Base-by-base conservation (phyloP, 2,329 filamentous ascomycete species). In the Rhinocladiella similis region DNA sequence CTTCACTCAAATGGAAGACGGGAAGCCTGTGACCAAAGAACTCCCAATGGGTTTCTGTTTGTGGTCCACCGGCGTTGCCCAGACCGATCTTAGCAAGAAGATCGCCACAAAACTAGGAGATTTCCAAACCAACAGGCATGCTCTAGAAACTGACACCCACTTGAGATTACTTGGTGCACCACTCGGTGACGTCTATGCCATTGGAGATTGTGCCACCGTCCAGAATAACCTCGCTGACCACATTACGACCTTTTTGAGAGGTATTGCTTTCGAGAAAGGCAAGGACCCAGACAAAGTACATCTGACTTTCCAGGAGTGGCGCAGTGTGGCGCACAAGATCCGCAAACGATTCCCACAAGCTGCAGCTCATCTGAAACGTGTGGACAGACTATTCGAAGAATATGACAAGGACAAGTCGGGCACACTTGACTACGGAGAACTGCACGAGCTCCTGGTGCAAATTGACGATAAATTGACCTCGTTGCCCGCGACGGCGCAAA, bases 201-300 rank as follows among this genome's bases (percentile, higher is more conserved):
- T 99, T 60, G 94, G 94, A 13, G 94, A 99, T 75, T 97, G 94
- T 75, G 82, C 90, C 5, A 99, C 95, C 0, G 93, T 99, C 0
- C 95, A 99, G 70, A 99, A 99, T 78, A 99, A 99, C 66, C 81
- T 97, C 1, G 90, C 92, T 2, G 90, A 96, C 68, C 88, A 97
- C 75, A 87, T 99, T 66, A 82, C 97, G 47, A 88, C 85, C 18
- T 99, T 97, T 75, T 82, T 99, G 10, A 91, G 91, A 59, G 90
- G 86, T 14, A 81, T 96, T 2, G 91, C 94, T 9, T 97, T 89
- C 86, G 93, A 96, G 73, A 90, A 89, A 62, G 93, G 92, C 70
- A 88, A 89, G 67, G 89, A 97, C 67, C 93, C 93, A 0, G 86
- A 96, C 70, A 89, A 85, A n/a, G 81, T 97, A 56, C 85, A 93